phyloP scores from a whole-genome alignment of 2,329 filamentous ascomycete species.

The Volutella citrinella region DNA sequence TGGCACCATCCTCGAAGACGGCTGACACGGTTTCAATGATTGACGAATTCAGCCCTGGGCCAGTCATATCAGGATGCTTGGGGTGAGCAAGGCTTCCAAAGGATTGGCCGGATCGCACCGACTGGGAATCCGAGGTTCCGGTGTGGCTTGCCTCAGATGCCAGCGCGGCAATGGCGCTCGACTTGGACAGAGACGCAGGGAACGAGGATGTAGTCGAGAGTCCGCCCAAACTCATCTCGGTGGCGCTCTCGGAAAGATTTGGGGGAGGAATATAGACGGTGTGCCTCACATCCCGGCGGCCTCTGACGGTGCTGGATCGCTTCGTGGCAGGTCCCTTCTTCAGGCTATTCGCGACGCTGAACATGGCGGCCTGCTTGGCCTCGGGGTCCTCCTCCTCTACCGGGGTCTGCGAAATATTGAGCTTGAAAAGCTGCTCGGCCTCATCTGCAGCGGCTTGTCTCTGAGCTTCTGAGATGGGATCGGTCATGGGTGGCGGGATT shows the following conservation, averaged over 20 bases:
- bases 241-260: constrained; percentile 32
- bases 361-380: constrained; percentile 69
- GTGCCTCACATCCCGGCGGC: constrained; percentile 86
- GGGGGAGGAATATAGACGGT: constrained; percentile 73
- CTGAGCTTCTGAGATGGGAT: constrained; percentile 71
- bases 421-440: constrained; percentile 67
- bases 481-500: constrained; percentile 61
- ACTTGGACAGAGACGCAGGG: constrained; percentile 20
- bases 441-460: constrained; percentile 58
- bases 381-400: constrained; percentile 76
- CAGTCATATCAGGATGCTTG: constrained; percentile 78
- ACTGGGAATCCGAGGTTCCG: constrained; percentile 77
- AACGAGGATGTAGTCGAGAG: constrained; percentile 20
- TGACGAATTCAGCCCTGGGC: constrained; percentile 79
- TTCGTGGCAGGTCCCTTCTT: constrained; percentile 64
- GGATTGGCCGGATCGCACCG: constrained; percentile 84
- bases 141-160: constrained; percentile 61
- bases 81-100: constrained; percentile 65
- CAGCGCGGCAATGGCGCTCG: constrained; percentile 50
- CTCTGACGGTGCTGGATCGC: constrained; percentile 74
- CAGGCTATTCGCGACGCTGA: constrained; percentile 72
- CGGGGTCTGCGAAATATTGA: constrained; percentile 76
- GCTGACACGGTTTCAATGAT: constrained; percentile 90
- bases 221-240: constrained; percentile 18
- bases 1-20: constrained; percentile 70